phyloP scores from a whole-genome alignment of 352 stramenopile species.

The Phytophthora kernoviae region DNA sequence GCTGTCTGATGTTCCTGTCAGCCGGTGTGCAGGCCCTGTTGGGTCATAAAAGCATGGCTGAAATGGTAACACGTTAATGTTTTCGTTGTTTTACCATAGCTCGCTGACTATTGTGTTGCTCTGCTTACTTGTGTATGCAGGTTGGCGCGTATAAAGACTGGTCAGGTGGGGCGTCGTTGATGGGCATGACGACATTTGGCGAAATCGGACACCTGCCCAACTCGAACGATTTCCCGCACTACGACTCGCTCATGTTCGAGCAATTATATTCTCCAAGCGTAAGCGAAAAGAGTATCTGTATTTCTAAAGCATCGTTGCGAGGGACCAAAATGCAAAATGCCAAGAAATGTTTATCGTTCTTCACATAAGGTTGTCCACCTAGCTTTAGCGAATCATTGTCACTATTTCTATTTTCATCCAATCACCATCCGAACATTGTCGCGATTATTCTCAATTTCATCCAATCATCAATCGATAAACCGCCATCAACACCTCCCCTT shows the following conservation, averaged over 20 bases:
- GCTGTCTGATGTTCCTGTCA: constrained; percentile 88
- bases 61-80: constrained; percentile 63
- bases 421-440: background rate
- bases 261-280: constrained; percentile 87
- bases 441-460: background rate
- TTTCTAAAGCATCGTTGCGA: constrained; percentile 32
- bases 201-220: constrained; percentile 86
- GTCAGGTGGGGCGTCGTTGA: constrained; percentile 79
- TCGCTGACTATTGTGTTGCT: background rate
- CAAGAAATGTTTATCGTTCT: background rate
- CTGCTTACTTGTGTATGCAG: constrained; percentile 30
- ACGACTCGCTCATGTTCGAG: constrained; percentile 91
- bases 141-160: constrained; percentile 87
- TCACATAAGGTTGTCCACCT: no score
- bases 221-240: constrained; percentile 83
- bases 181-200: constrained; percentile 89
- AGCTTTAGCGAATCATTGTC: background rate
- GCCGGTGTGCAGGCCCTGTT: constrained; percentile 84
- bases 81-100: background rate
- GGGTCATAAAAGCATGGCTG: constrained; percentile 87
- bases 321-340: background rate
- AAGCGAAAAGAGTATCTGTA: constrained; percentile 83
- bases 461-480: constrained; percentile 8
- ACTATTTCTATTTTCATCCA: constrained; percentile 31
- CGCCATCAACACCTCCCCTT: background rate